Conservation (phyloP, 768 basidiomycete species). For the Tulasnella sp. region DNA sequence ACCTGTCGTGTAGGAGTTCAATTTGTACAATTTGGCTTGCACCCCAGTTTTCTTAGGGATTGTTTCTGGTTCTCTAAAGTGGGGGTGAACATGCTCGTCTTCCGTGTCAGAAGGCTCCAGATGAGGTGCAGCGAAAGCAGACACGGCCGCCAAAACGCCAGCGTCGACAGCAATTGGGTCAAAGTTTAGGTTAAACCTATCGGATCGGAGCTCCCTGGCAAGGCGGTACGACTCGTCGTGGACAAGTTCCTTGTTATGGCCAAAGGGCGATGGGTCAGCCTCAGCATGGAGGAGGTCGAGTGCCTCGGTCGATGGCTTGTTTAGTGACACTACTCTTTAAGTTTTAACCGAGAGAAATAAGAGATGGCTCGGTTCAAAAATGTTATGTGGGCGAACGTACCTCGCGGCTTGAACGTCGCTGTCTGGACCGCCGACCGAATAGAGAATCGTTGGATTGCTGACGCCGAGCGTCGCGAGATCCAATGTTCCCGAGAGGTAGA, state of each 20-base stretch:
- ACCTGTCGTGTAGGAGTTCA: conserved; percentile 22
- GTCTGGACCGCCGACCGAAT: background rate
- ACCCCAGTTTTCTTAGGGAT: background rate
- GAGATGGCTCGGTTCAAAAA: too few species aligned
- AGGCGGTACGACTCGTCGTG: conserved; percentile 9
- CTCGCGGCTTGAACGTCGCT: background rate
- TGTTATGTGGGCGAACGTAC: background rate
- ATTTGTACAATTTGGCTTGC: conserved; percentile 25
- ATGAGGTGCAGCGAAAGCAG: background rate
- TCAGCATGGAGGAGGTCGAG: background rate
- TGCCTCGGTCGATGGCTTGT: background rate
- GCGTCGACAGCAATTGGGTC: background rate
- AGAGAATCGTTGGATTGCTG: background rate
- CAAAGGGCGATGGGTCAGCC: background rate
- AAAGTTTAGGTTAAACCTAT: conserved; percentile 14
- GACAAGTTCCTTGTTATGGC: background rate
- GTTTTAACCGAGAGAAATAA: too few species aligned
- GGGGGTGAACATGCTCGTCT: background rate
- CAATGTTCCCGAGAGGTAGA: background rate
- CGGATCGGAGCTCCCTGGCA: background rate
- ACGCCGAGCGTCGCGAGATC: background rate
- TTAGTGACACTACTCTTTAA: background rate
- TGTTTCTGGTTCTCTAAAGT: background rate
- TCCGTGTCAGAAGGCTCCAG: background rate
- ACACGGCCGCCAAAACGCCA: background rate